Base-by-base conservation (phyloP, 768 basidiomycete genomes). In the Termitomyces sp. region DNA sequence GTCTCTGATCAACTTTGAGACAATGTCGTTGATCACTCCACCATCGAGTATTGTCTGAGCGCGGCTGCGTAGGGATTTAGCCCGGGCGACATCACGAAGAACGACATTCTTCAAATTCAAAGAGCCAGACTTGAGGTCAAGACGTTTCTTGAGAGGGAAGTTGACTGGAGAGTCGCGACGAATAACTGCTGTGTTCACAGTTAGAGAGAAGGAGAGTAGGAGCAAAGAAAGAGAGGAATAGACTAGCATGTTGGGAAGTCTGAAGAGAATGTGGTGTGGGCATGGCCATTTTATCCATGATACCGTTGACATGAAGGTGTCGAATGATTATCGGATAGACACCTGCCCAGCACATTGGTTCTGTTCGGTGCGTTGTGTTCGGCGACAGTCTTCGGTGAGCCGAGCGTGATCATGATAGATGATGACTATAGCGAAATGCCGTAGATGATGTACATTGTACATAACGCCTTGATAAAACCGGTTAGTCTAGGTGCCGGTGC, bases 101-200 rank as follows among this genome's bases (percentile, higher is more conserved):
- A 86, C 61, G 49, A 89, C 71, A 57, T 82, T 81, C 61, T 71
- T 71, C 10, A 79, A 65, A 64, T 71, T 71, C 10, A 79, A 65
- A 64, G 81, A 79, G 12, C 75, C 81, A 62, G 76, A 63, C 70
- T 86, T 83, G 17, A 34, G 31, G 11, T 43, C 11, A 68, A 86
- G 65, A 59, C 76, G 74, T 68, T 80, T 81, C n/a, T 83, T 80
- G 50, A 88, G 69, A 20, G 82, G 76, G 25, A 88, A 69, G 5
- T 77, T 78, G 52, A 84, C 72, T 31, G 70, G 73, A 12, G 76
- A 73, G 60, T 73, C 67, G 59, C 75, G 71, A 43, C 17, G 14
- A 14, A 83, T 68, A 47, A 80, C 69, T 50, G 79, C 70, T 0
- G 81, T 79, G 57, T 76, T 77, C 50, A 80, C 79, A 50, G 72